Base-by-base conservation (phyloP, 139 green algal species). In the Klebsormidium nitens region DNA sequence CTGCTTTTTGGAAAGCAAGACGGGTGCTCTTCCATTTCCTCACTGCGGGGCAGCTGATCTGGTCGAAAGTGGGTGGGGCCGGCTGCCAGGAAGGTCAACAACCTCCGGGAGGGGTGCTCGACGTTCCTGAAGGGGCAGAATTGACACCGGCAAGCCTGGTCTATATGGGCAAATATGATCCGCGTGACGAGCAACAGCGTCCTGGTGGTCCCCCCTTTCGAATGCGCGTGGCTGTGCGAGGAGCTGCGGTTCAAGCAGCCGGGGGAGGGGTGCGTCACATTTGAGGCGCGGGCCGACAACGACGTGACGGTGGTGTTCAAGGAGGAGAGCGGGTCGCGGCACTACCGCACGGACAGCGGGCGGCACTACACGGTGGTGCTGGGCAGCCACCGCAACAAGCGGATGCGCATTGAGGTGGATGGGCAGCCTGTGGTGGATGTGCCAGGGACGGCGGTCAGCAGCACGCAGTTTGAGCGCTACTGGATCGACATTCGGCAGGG, bases 291-390 rank as follows among this genome's bases (percentile, higher is more conserved):
- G 5, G 68, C 28, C 32, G 37, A 78, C 8, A 76, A 74, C 39
- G 68, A 76, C 68, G 63, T 58, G 23, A 78, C 68, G 32, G 68
- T 76, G 59, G 62, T 76, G n/a, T 73, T 76, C 32, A 70, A 40
- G 17, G 68, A 58, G 11, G 29, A 14, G 6, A 67, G 23, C 29
- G 19, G 17, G 23, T 31, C 31, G 19, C 47, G 47, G 35, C 65
- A 73, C 55, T 73, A 73, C 57, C 29, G 65, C 14, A 73, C 65
- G 11, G 65, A 72, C 47, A 32, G n/a, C 26, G 34, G 31, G 1
- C 37, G 62, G 5, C 39, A 70, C 29, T 76, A 76, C 35, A 76
- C 63, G n/a, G 66, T 76, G 6, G 68, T 76, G 66, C 70, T 76
- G n/a, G 68, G 68, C 17, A 76, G 68, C 63, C 68, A 76, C 42